Percentiles rank a stretch among this genome's conserved stretches.
These are phyloP conservation scores for Phytophthora idaei DNA, from an alignment of 352 stramenopile species.

Conservation along the genomic window DNA sequence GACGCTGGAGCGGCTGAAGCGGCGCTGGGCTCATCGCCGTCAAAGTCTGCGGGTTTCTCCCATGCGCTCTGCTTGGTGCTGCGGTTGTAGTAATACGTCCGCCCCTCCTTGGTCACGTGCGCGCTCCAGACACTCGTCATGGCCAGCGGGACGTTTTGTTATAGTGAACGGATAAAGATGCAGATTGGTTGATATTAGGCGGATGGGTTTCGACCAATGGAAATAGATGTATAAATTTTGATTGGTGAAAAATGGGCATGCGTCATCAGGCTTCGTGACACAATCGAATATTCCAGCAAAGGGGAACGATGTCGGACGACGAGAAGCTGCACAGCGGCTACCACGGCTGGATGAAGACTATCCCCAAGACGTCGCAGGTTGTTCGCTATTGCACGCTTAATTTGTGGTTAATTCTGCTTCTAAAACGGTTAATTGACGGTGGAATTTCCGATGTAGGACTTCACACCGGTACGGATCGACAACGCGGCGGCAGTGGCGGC, in stretches of 20 bases:
- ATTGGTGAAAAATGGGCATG: slow-evolving; percentile 16
- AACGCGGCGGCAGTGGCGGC: slow-evolving; percentile 22
- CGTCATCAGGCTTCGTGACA: slow-evolving; percentile 15
- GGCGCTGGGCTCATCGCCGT: slow-evolving; percentile 44
- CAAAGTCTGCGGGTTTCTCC: slow-evolving; percentile 83
- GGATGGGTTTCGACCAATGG: slow-evolving; percentile 14
- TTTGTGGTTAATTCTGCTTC: neutral
- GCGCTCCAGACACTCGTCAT: slow-evolving; percentile 77
- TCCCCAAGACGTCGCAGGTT: slow-evolving; percentile 80
- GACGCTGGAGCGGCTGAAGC: slow-evolving; percentile 1
- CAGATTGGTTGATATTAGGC: slow-evolving; percentile 14
- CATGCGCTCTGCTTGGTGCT: slow-evolving; percentile 87
- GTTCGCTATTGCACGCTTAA: slow-evolving; percentile 1
- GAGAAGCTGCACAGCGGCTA: slow-evolving; percentile 86
- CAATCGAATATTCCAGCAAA: slow-evolving; percentile 33
- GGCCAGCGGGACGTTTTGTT: neutral
- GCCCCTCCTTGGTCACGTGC: slow-evolving; percentile 86
- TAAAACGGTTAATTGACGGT: neutral
- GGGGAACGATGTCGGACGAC: slow-evolving; percentile 50
- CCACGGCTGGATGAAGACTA: slow-evolving; percentile 90
- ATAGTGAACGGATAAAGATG: neutral
- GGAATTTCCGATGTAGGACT: slow-evolving; percentile 53
- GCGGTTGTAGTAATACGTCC: slow-evolving; percentile 90
- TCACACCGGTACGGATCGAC: slow-evolving; percentile 79
- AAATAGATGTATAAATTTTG: neutral